Conservation (phyloP, 495 filamentous ascomycete genomes). For the Neurospora pannonica region DNA sequence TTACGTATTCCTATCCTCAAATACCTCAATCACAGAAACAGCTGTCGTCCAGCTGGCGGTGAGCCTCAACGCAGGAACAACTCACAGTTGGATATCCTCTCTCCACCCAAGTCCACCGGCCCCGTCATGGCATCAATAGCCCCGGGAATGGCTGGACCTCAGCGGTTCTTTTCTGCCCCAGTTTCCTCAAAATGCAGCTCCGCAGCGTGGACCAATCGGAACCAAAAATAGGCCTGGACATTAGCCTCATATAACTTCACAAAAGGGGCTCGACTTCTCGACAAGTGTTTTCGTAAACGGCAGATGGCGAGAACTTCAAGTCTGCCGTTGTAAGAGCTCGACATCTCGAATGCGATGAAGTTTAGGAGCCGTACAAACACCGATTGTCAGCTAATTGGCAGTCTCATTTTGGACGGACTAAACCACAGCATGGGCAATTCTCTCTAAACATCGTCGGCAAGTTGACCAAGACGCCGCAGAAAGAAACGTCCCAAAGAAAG, state of each 20-base stretch:
- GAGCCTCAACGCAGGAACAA: background rate
- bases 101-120: background rate
- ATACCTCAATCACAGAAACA: background rate
- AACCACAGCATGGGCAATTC: background rate
- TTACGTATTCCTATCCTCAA: background rate
- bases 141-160: background rate
- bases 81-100: background rate
- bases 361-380: background rate
- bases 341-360: background rate
- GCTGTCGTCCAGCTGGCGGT: background rate
- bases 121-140: background rate
- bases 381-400: background rate
- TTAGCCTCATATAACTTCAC: background rate
- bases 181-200: background rate
- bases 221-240: background rate
- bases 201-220: background rate
- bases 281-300: background rate
- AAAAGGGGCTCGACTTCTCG: background rate
- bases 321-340: background rate
- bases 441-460: background rate
- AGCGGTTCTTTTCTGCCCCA: background rate
- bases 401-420: background rate
- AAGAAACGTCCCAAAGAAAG: background rate
- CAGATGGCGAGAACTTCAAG: background rate
- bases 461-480: background rate